These are phyloP conservation scores for Hygrocybe coccinea DNA, from an alignment of 768 basidiomycete species.

Conservation along the genomic window DNA sequence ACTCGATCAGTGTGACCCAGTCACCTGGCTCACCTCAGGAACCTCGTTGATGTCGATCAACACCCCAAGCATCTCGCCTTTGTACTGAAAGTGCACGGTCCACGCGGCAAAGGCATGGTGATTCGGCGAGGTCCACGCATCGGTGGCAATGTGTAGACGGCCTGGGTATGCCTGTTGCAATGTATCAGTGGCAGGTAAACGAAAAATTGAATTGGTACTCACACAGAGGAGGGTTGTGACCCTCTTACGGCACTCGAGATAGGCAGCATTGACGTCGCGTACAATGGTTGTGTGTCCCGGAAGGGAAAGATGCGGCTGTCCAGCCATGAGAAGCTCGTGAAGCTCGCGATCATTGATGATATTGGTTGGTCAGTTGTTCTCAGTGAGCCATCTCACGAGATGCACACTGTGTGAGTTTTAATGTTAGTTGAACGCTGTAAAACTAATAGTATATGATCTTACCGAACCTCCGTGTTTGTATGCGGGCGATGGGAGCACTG, in stretches of 20 bases:
- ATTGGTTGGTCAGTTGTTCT: constrained; percentile 20
- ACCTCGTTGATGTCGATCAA: constrained; percentile 31
- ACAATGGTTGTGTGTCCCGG: constrained; percentile 19
- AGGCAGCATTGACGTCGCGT: constrained; percentile 19
- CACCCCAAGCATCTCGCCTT: constrained; percentile 18
- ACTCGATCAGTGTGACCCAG: neutral
- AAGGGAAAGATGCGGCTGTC: constrained; percentile 20
- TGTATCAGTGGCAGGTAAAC: neutral
- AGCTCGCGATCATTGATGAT: constrained; percentile 27
- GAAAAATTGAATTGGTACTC: neutral
- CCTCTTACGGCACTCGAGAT: constrained; percentile 5
- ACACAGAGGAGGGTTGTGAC: constrained; percentile 16
- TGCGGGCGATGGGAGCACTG: constrained; percentile 9
- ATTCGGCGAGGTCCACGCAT: constrained; percentile 34
- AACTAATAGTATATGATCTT: constrained; percentile 8
- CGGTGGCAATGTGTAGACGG: constrained; percentile 26
- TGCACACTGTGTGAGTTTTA: constrained; percentile 20
- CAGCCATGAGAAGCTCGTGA: constrained; percentile 22
- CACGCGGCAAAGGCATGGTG: constrained; percentile 27
- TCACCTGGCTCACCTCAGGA: constrained; percentile 8
- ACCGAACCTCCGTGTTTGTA: constrained; percentile 9
- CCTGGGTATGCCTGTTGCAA: constrained; percentile 24
- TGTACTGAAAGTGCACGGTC: constrained; percentile 22
- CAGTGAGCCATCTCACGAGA: constrained; percentile 25
- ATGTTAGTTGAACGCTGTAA: neutral